Base-by-base conservation (phyloP, 2,329 filamentous ascomycete species). In the Zymoseptoria passerinii region DNA sequence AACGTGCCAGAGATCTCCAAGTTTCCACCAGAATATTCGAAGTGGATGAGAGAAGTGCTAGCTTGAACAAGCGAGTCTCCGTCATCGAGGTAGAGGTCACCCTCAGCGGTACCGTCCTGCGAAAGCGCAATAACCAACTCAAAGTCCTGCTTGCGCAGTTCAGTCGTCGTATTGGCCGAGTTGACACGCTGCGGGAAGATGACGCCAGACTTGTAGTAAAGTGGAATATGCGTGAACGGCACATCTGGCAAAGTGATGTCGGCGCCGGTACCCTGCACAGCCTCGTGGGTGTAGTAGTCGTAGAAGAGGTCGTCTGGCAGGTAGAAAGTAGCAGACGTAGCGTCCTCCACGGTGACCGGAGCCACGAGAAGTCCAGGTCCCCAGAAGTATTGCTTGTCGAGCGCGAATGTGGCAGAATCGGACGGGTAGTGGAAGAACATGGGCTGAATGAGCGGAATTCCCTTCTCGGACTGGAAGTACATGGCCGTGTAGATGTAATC, bases 401-500 rank as follows among this genome's bases (percentile, higher is more conserved):
- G 77, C 2, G 69, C 63, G 63, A 81, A 82, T 0, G 80, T 80
- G 58, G 80, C 77, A 2, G 68, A 52, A 62, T 85, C 83, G 13
- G 74, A 63, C 0, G 83, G 88, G 69, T 91, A 92, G 28, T 83
- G 69, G 75, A 85, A 92, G 74, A 88, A 90, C 57, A 91, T 72
- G 0, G 89, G 88, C 65, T 83, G 84, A 56, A 90, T 75, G 62
- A 85, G 76, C 0, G 89, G 87, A 1, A 79, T 80, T 35, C 89
- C 89, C 50, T 81, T 80, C 18, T 76, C 67, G 28, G 78, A 80
- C 70, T 89, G 82, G 58, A 75, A 73, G 68, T 85, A 77, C 65
- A 90, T 77, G 0, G 84, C 83, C 1, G 88, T 91, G 77, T 92
- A 92, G 60, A 89, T 79, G 74, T 92, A 92, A 67, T 91, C 88